Evolutionary conservation across 2,329 filamentous ascomycete genomes (phyloP), one percentile per base, ranked within the genome.

Genomic region (Ramularia collo-cygni): DNA sequence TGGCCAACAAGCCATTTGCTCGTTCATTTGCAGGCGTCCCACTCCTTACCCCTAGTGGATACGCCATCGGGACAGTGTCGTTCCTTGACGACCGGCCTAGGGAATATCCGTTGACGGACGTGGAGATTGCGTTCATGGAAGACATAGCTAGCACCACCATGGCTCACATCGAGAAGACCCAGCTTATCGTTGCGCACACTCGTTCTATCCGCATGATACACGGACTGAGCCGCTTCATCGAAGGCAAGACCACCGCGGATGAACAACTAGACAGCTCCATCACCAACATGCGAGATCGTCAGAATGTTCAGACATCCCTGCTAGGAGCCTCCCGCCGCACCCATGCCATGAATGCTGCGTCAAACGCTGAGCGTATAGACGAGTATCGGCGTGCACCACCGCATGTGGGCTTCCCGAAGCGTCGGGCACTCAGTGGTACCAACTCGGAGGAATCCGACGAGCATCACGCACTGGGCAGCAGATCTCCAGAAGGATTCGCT

Each of bases 21-120:
- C 47, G 57, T 2, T 78, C 77, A 52, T 76, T 76, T 43, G 74
- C 74, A 8, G 74, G 72, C 12, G 77, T 81, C 0, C 79, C 79
- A 0, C 74, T 84, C 38, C 69, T 71, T 17, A 77, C 75, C 3
- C 70, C 70, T 1, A 71, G 69, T 26, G 70, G 74, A 18, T 71
- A 74, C 49, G 69, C 69, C 35, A 75, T 83, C 40, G 79, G 79
- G 10, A 70, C 68, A n/a, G 75, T 78, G 40, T 71, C 72, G 29
- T 70, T 82, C 2, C 63, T 77, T 2, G 78, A 81, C 48, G 69
- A 73, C 18, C 63, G 67, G n/a, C 71, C 76, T 0, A 71, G 75
- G 15, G 49, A 21, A 2, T 26, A 71, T 30, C 72, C 71, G 0
- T 52, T 83, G 16, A 62, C 58, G 5, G 54, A 64, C 1, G 64